Evolutionary conservation across 116 monocot genomes (phyloP), one percentile per base, ranked within the genome.

Genomic region (Trichopus zeylanicus): DNA sequence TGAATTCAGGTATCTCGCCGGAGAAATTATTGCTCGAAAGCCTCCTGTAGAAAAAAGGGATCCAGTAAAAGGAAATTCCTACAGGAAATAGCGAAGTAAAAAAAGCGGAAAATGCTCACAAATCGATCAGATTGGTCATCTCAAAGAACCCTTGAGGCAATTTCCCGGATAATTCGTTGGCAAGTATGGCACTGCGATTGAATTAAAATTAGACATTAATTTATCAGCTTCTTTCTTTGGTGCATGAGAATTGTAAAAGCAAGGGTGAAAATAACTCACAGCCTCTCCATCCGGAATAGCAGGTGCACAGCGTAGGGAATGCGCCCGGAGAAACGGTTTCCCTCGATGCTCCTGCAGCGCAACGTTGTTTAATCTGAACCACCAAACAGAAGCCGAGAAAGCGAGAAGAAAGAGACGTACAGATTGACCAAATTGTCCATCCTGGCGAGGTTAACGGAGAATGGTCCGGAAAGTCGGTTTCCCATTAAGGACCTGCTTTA

Each of bases 11-110:
- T 59, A 89, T 60, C 54, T 61, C 73, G 26, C 89, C 84, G 0
- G 78, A 70, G 57, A 89, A 89, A 63, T 70, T 89, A 57, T 89
- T 89, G 27, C 70, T 35, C 22, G 72, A 81, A 67, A 89, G 49
- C 73, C 89, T 84, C 52, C 88, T 83, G 72, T 33, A 32, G 18
- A 68, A 51, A 28, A 37, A 48, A 52, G 19, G 31, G 18, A 57
- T 53, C 18, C 19, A 27, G 31, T 48, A 33, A 11, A 29, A 37
- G 25, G 46, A 63, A 32, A 33, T n/a, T n/a, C n/a, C n/a, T n/a
- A n/a, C n/a, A n/a, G n/a, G n/a, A 52, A 2, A 65, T 31, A 61
- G 67, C 7, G 28, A 51, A 29, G n/a, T 30, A 27, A 56, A 39
- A 63, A 39, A 25, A 29, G 58, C n/a, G n/a, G n/a, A n/a, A n/a